Base-by-base conservation (phyloP, 768 basidiomycete genomes). In the Crassisporium funariophilum region DNA sequence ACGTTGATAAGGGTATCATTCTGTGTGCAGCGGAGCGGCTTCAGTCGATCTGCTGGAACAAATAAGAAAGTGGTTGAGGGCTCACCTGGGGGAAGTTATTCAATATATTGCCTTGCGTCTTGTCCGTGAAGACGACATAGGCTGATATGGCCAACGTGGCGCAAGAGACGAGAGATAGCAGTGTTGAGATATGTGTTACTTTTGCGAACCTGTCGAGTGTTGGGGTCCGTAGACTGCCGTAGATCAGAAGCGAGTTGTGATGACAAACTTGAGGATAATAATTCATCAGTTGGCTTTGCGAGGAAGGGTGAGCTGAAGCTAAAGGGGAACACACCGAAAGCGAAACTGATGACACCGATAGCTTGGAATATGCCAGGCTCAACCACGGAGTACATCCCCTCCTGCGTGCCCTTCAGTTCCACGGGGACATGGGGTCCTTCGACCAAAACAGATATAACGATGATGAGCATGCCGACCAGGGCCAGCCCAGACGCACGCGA, bases 161-260 rank as follows among this genome's bases (percentile, higher is more conserved):
- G 61, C 95, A 98, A n/a, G 88, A 82, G 19, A 95, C 71, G 35
- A 98, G 73, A 39, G 91, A 95, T 9, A 95, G 67, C 10, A 76
- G 69, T 1, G 94, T 98, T 33, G 93, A 95, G 43, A 94, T 80
- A 62, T 98, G 97, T 4, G 94, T 97, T 17, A 99, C 91, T 59
- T 77, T 80, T 38, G 91, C 82, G 63, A 98, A 99, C 29, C 95
- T 81, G 65, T 98, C 95, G 20, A 98, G 71, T 0, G 97, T 98
- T 6, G 97, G 97, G 5, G 90, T 95, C 35, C 82, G 81, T 62
- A 99, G 70, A 58, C 88, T 91, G 38, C 95, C 94, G 59, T 98
- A 99, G 56, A 99, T 98, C 54, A 98, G 77, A 43, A 98, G 81
- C 7, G 94, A 93, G 64, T 99, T 99, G 66, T 98, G 97, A 65